Evolutionary conservation across 306 rosid genomes (phyloP), one percentile per base, ranked within the genome.

Genomic region (Vigna nakashimae): DNA sequence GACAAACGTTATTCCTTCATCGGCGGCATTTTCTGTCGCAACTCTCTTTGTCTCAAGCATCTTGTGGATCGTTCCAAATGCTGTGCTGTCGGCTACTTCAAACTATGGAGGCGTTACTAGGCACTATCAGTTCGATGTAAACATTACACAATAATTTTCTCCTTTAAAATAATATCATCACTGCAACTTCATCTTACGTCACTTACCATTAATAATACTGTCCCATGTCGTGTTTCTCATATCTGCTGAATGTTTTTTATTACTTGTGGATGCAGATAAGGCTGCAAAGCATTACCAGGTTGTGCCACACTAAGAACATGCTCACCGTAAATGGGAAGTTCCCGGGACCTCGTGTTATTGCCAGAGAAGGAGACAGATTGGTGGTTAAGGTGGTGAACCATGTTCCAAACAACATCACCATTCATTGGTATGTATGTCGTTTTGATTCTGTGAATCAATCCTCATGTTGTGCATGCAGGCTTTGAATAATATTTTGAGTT

Each of bases 291-390:
- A 66, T 83, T 22, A 85, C 85, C 5, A 73, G 68, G 45, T 48
- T 36, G 12, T n/a, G 69, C 68, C 68, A 63, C 69, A 63, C 46
- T 8, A 63, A 63, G 84, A 82, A 76, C 65, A 49, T 82, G 7
- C 53, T 84, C 40, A 72, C 86, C 2, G 85, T 82, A 24, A 87
- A 87, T 43, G 84, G 86, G 12, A 70, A 32, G 43, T 87, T 84
- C 49, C 91, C 86, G 2, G 89, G 91, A 34, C 89, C 91, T 74
- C 60, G 77, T 1, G 71, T 88, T 73, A 6, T 67, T 67, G 89
- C 80, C n/a, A 81, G 86, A 78, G 89, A 88, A 42, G 89, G 89
- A 18, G 91, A 85, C 38, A 85, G 75, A 70, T 15, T 85, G 59
- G 13, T 88, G 65, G 78, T 85, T 65, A 83, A 63, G 70, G 91